phyloP scores from a whole-genome alignment of 768 basidiomycete species.

The Sporobolomyces roseus region DNA sequence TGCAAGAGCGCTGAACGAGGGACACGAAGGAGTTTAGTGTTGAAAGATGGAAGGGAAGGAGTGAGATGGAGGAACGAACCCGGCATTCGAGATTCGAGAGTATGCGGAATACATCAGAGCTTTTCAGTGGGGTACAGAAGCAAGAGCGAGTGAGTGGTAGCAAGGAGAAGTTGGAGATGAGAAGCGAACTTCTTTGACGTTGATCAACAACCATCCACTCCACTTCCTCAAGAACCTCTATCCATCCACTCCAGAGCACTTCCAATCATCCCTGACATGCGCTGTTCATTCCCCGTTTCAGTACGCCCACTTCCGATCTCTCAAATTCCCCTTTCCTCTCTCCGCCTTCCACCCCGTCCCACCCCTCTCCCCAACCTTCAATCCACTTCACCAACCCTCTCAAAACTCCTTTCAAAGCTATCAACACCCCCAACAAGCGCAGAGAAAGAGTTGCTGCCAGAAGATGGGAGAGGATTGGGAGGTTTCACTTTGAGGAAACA shows the following conservation, averaged over 20 bases:
- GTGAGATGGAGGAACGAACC: constrained; percentile 53
- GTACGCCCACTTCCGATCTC: constrained; percentile 21
- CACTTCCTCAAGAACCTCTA: too few species aligned
- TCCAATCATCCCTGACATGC: constrained; percentile 10
- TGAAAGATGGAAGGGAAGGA: constrained; percentile 57
- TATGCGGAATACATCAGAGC: constrained; percentile 20
- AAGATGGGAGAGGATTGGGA: not conserved
- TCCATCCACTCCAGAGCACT: not conserved
- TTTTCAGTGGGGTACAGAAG: not conserved
- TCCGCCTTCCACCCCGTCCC: constrained; percentile 20
- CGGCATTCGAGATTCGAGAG: constrained; percentile 68
- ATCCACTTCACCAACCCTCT: constrained; percentile 18
- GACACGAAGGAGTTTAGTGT: too few species aligned
- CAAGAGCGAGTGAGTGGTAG: not conserved
- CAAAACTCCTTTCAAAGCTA: constrained; percentile 13
- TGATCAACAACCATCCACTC: too few species aligned
- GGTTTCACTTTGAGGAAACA: not conserved
- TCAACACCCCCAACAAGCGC: not conserved
- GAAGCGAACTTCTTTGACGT: not conserved
- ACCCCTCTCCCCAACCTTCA: not conserved
- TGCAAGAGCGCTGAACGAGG: constrained; percentile 62
- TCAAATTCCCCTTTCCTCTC: constrained; percentile 2
- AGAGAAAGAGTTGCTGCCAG: not conserved
- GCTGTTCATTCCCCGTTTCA: not conserved
- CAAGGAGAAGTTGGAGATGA: not conserved